Evolutionary conservation across 345 rosid genomes (phyloP), one percentile per base, ranked within the genome.

Genomic region (Noccaea bulbosa): DNA sequence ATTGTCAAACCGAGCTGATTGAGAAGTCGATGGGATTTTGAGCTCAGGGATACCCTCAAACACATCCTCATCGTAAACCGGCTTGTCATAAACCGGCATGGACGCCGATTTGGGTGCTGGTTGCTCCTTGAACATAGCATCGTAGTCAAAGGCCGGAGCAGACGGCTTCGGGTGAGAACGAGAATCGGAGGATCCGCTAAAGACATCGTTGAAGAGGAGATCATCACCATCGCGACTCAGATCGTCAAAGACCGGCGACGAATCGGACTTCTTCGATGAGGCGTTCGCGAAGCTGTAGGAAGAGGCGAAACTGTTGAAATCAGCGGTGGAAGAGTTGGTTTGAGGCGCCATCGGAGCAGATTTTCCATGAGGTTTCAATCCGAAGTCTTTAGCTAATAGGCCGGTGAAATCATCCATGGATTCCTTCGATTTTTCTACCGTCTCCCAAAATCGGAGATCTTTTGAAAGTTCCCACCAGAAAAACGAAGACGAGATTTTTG

Each of bases 331-430:
- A 14, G 76, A 56, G 57, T 22, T 72, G 16, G 88, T 76, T 32
- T 86, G 79, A 39, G 90, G 74, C 0, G 89, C 86, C 96, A 89
- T 89, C 37, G 92, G 92, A 14, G 89, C 90, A 12, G 90, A 79
- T 69, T 87, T 89, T 8, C 92, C 96, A 22, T 87, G 96, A 39
- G 90, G 96, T 44, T 84, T 87, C 78, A 78, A 78, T 44, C 90
- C 90, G 60, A 81, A 84, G 78, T 89, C 96, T 17, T 84, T 80
- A 12, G 85, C 77, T 34, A 87, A 69, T 11, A 87, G 40, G 8
- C 86, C 87, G 12, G 88, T 83, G 48, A 89, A 87, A 67, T 89
- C 96, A 51, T 89, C 96, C 96, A 89, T 87, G 22, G 70, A 11
- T 51, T 50, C 55, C 64, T 62, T 43, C 43, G n/a, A 57, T 15